Evolutionary conservation across 257 asterid genomes (phyloP).

Genomic region (Anisodus tanguticus): DNA sequence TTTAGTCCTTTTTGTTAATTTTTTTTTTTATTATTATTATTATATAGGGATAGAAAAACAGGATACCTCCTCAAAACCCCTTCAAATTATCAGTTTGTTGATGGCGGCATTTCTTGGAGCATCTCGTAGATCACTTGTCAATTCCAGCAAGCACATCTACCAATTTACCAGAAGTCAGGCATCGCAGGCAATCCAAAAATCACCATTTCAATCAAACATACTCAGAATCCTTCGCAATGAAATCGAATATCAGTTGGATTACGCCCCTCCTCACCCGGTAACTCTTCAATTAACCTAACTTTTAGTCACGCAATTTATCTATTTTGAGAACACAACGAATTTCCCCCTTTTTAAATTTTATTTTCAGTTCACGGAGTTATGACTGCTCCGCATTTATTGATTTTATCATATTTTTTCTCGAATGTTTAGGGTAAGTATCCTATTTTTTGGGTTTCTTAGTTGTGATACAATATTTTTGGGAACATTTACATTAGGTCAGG

Average conservation of each 20-base stretch:
- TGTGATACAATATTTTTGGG: background rate
- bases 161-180: conserved; percentile 13
- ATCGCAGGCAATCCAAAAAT: conserved; percentile 21
- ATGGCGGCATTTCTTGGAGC: conserved; percentile 33
- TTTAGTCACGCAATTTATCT: background rate
- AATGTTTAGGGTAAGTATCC: background rate
- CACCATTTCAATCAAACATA: conserved; percentile 27
- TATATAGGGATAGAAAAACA: too few species aligned
- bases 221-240: conserved; percentile 34
- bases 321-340: background rate
- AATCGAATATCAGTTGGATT: conserved; percentile 30
- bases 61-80: background rate
- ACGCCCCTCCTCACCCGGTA: conserved; percentile 35
- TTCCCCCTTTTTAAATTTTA: background rate
- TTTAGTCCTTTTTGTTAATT: too few species aligned
- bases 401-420: background rate
- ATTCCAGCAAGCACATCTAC: background rate
- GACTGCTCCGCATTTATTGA: background rate
- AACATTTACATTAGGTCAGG: background rate
- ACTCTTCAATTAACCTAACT: background rate
- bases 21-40: too few species aligned
- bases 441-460: background rate
- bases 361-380: background rate
- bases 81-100: background rate
- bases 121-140: background rate